phyloP scores from a whole-genome alignment of 495 filamentous ascomycete species.

The Xeromyces bisporus region DNA sequence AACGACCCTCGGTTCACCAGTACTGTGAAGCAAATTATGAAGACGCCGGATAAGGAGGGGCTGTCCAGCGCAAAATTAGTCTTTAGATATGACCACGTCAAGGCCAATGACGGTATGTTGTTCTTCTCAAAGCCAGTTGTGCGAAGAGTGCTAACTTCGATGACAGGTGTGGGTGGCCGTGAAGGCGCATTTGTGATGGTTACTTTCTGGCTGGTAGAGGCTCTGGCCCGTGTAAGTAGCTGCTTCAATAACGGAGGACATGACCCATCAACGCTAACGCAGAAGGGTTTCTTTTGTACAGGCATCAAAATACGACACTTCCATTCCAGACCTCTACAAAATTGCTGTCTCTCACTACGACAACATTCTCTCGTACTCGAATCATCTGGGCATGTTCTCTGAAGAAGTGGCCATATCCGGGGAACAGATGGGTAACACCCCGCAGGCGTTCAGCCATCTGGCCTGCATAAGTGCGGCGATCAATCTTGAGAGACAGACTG shows the following conservation, averaged over 20 bases:
- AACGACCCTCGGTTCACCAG: constrained; percentile 55
- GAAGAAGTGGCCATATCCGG: constrained; percentile 56
- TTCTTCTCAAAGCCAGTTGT: neutral
- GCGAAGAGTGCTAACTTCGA: neutral
- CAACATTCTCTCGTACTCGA: constrained; percentile 54
- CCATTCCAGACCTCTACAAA: constrained; percentile 43
- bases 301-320: constrained; percentile 31
- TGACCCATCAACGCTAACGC: neutral
- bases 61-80: constrained; percentile 54
- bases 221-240: constrained; percentile 43
- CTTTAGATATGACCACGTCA: constrained; percentile 49
- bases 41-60: constrained; percentile 51
- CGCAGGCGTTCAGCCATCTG: constrained; percentile 58
- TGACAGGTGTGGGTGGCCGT: constrained; percentile 47
- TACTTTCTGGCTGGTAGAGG: constrained; percentile 63
- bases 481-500: constrained; percentile 36
- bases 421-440: constrained; percentile 58
- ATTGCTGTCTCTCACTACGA: constrained; percentile 52
- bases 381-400: constrained; percentile 59
- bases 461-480: constrained; percentile 57
- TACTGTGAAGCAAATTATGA: constrained; percentile 49
- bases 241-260: neutral
- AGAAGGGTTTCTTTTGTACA: constrained; percentile 2
- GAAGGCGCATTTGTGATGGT: constrained; percentile 69
- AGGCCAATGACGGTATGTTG: constrained; percentile 45